Base-by-base conservation (phyloP, 2,329 filamentous ascomycete genomes). In the Cordyceps tenuipes region DNA sequence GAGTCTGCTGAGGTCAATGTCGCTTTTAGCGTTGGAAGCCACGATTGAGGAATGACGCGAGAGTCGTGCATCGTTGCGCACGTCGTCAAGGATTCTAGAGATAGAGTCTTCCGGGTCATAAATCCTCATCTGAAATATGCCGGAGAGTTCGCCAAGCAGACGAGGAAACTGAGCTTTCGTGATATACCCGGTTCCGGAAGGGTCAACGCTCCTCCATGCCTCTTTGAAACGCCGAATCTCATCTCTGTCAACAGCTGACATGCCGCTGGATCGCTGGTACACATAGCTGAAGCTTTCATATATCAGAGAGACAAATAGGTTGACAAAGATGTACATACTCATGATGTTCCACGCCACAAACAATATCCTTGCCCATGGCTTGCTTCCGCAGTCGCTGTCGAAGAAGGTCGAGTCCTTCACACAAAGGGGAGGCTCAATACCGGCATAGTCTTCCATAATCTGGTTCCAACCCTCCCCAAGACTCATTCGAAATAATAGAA, bases 311-410 rank as follows among this genome's bases (percentile, higher is more conserved):
- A 99, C 93, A 73, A 99, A 99, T 70, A 99, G 77, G 69, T 93
- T 97, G 70, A 97, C 93, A 69, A 99, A 99, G 68, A 99, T 96
- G 76, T 99, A 99, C 94, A 99, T 99, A 88, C 93, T 97, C 74
- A 99, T 82, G 68, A 99, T 93, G 77, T 99, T 99, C 94, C 94
- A 99, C 5, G 88, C 85, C 61, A 97, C 91, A 77, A 99, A 99
- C 10, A 99, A 79, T 39, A 86, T 84, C 56, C 91, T 82, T 8
- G 94, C 91, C 91, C 94, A 99, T 44, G 85, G 82, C 55, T 86
- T 83, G 75, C 93, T 96, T 61, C 94, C 94, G 69, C 94, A 99
- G 74, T 99, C 95, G 67, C 91, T 94, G 47, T 89, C 77, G 68
- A 91, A 93, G 73, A 96, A 97, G 44, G 81, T 81, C 1, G 76